Conservation (phyloP, 2,329 filamentous ascomycete species). For the Bertia moriformis region DNA sequence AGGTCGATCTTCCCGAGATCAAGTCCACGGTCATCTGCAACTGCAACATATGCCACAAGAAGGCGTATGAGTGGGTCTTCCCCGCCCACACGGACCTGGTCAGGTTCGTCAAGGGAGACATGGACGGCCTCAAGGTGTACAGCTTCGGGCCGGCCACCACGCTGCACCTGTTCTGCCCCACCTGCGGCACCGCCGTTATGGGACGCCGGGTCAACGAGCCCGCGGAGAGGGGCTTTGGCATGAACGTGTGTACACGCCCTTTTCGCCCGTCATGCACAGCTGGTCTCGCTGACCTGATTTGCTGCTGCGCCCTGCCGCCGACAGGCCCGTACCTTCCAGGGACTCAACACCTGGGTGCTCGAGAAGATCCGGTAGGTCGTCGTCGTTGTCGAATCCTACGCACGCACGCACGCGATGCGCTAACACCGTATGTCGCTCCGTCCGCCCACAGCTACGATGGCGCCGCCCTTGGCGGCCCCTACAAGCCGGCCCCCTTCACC, state of each 20-base stretch:
- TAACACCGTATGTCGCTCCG: no score
- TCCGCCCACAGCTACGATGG: no score
- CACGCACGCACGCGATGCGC: no score
- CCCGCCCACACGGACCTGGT: constrained; percentile 15
- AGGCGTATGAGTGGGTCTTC: constrained; percentile 25
- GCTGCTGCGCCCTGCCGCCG: no score
- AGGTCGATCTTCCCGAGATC: constrained; percentile 37
- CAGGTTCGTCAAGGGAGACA: constrained; percentile 29
- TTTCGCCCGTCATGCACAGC: no score
- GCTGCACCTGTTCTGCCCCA: constrained; percentile 30
- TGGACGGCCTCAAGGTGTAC: constrained; percentile 25
- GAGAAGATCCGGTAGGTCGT: constrained; percentile 17
- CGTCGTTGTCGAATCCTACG: no score
- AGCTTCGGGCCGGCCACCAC: constrained; percentile 16
- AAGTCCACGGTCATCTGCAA: constrained; percentile 41
- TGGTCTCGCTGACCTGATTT: no score
- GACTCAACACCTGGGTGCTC: constrained; percentile 24
- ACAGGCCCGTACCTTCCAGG: constrained; percentile 27
- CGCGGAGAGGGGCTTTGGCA: constrained; percentile 12
- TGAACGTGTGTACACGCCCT: constrained; percentile 26
- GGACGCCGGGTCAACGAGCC: constrained; percentile 12
- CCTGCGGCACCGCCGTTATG: constrained; percentile 29
- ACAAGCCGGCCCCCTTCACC: constrained; percentile 19
- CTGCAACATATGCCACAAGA: constrained; percentile 49
- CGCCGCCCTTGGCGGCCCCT: constrained; percentile 12